Base-by-base conservation (phyloP, 129 eudicot species). In the Flaveria robusta region DNA sequence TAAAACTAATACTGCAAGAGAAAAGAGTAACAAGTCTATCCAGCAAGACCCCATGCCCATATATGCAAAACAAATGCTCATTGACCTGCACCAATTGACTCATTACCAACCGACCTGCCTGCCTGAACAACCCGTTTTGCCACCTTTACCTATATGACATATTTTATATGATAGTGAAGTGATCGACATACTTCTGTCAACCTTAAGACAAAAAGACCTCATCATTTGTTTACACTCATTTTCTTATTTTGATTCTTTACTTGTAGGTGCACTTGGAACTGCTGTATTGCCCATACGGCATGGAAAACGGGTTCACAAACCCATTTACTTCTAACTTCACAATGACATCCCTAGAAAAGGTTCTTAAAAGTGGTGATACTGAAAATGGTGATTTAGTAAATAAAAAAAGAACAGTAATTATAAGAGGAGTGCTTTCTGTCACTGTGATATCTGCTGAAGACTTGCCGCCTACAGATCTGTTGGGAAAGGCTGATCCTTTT, bases 201-300 rank as follows among this genome's bases (percentile, higher is more conserved):
- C 20, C 19, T 62, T 62, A 27, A 62, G 68, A 29, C 42, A 13
- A 62, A 41, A 62, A 62, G 7, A 62, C 68, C 43, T 29, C 19
- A 34, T 59, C n/a, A 2, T 31, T 29, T 63, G 31, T 14, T 29
- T 27, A 3, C 42, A 14, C 27, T 63, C 5, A 5, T 60, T 26
- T 26, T 63, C 23, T 63, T 27, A 15, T 29, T 29, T 29, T 27
- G 20, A 29, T 63, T 29, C 20, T 29, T 63, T 29, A 14, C 46
- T 42, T 81, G 45, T 65, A 94, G 99, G 99, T 94, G 77, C 99
- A 94, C 79, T 74, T 94, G 90, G 99, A 94, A 87, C 90, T 94
- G 18, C 65, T 94, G 49, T 94, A 94, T 86, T 81, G 70, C 70
- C 99, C 99, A n/a, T 85, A 64, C 18, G 97, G 97, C 54, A 80